phyloP scores from a whole-genome alignment of 768 basidiomycete genomes.

The Clitopilus hobsonii region DNA sequence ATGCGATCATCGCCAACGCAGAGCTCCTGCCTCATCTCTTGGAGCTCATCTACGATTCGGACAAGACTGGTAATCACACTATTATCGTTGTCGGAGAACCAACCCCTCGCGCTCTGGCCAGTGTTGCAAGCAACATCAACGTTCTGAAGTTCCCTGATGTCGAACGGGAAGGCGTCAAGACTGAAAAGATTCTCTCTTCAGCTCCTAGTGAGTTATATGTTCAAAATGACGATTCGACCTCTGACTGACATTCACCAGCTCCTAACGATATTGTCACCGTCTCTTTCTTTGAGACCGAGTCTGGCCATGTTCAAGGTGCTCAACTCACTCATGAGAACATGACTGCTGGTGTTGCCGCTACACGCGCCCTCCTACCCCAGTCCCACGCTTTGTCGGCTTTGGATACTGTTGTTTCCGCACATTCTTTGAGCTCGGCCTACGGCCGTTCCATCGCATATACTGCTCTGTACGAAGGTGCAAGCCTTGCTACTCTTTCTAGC shows the following conservation, averaged over 20 bases:
- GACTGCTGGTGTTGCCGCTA: conserved; percentile 84
- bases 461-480: conserved; percentile 69
- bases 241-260: conserved; percentile 28
- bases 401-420: conserved; percentile 76
- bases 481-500: conserved; percentile 63
- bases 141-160: conserved; percentile 67
- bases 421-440: conserved; percentile 69
- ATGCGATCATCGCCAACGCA: conserved; percentile 70
- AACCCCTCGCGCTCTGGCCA: conserved; percentile 37
- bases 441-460: conserved; percentile 80
- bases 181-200: conserved; percentile 38
- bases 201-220: conserved; percentile 44
- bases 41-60: conserved; percentile 65
- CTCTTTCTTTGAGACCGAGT: conserved; percentile 52
- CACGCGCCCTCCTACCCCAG: conserved; percentile 70
- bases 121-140: conserved; percentile 46
- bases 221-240: background rate
- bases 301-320: conserved; percentile 52
- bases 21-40: conserved; percentile 64
- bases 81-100: conserved; percentile 74
- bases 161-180: conserved; percentile 58
- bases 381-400: conserved; percentile 61
- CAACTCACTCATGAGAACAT: conserved; percentile 81
- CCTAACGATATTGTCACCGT: conserved; percentile 64
- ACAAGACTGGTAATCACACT: conserved; percentile 41